Percentiles rank a stretch among this genome's conserved stretches.
These are phyloP conservation scores for Trichoderma arundinaceum DNA, from an alignment of 2,329 filamentous ascomycete genomes.

Conservation along the genomic window DNA sequence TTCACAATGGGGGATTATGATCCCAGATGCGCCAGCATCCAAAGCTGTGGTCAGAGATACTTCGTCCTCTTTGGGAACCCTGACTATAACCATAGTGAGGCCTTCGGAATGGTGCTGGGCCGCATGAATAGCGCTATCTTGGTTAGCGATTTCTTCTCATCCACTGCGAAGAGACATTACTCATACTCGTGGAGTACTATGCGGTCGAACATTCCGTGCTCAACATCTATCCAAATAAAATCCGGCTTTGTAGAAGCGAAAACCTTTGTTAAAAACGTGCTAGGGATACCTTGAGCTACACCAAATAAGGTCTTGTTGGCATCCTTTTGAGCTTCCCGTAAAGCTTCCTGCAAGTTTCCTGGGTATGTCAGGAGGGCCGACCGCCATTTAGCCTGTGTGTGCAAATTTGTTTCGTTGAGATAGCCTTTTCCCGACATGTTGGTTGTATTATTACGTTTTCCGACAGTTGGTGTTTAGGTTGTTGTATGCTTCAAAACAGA, in stretches of 20 bases:
- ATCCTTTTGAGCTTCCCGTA: constrained; percentile 19
- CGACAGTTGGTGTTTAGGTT: background rate
- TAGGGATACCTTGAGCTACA: constrained; percentile 18
- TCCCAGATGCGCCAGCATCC: constrained; percentile 24
- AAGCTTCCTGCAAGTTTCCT: constrained; percentile 17
- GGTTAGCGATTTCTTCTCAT: background rate
- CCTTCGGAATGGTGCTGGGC: constrained; percentile 23
- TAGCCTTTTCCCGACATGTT: constrained; percentile 16
- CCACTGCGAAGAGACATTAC: no score
- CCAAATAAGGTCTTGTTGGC: constrained; percentile 17
- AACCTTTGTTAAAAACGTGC: constrained; percentile 19
- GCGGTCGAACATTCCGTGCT: constrained; percentile 29
- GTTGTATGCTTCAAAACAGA: no score
- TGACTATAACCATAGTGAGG: constrained; percentile 10
- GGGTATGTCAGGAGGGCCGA: constrained; percentile 23
- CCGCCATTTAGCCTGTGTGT: constrained; percentile 16
- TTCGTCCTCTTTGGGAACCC: constrained; percentile 18
- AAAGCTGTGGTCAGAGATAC: constrained; percentile 18
- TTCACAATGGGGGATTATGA: constrained; percentile 22
- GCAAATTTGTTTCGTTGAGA: background rate
- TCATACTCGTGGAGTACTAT: constrained; percentile 22
- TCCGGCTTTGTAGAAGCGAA: constrained; percentile 15
- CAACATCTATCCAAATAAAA: constrained; percentile 27
- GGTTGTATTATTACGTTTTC: background rate
- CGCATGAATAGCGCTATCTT: constrained; percentile 15